Base-by-base conservation (phyloP, 1,139 yeast species). In the Candida dubliniensis region DNA sequence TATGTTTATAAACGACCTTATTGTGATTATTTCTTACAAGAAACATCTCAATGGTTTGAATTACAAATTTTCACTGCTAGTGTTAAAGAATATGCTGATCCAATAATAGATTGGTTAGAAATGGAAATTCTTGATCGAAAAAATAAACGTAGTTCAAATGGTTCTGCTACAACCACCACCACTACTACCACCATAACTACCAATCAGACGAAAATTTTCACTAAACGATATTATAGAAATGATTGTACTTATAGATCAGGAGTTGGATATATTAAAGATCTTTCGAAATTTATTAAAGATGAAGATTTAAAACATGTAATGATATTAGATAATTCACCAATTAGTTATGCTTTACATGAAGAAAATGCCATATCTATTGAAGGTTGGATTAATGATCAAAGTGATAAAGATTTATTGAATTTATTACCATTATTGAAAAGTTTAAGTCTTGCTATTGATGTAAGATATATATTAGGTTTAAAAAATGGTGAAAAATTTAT, bases 301-400 rank as follows among this genome's bases (percentile, higher is more conserved):
- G 77, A 72, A 34, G 91, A 87, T 51, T 73, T 89, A 46, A 79
- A 84, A 47, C 85, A 84, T 56, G 81, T 89, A 30, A 71, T 91
- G 47, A 86, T 93, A 38, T 76, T 93, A 44, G 99, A 93, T 66
- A 93, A 93, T 66, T 89, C 96, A 7, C 98, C 98, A 1, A 76
- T 89, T 9, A 85, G 95, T 58, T 93, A 88, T 62, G 84, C 90
- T 10, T 67, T 81, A 60, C 93, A 93, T 60, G 88, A 83, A 50
- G 82, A 84, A 54, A 93, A 93, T 60, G 99, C 96, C 1, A 83
- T 93, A 31, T 83, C 86, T 68, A 89, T 93, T 15, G 97, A 91
- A 64, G 98, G 99, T 36, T 93, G 99, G 99, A 89, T 93, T 50
- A 89, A 88, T 58, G 99, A 93, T 64, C 96, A 95, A 15, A 80